Percentiles rank a stretch among this genome's conserved stretches.
Conservation (phyloP, 2,329 filamentous ascomycete genomes). For the Shiraia sp. region DNA sequence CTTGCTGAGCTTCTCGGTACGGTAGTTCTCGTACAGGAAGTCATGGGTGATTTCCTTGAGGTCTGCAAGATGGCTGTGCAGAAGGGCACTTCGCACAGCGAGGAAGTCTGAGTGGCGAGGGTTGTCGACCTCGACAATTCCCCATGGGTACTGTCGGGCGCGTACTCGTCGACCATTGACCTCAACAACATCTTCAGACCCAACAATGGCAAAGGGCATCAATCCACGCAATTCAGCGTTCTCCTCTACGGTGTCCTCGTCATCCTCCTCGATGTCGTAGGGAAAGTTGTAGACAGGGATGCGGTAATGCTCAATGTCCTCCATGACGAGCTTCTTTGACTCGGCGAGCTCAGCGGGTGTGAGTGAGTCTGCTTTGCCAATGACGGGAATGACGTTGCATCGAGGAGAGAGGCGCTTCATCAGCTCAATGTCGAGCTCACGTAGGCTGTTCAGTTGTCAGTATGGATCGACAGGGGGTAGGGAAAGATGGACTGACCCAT, state of each 20-base stretch:
- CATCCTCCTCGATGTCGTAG: constrained; percentile 99
- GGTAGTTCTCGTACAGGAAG: constrained; percentile 99
- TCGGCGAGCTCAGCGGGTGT: constrained; percentile 96
- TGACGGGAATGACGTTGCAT: constrained; percentile 98
- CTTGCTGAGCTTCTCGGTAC: constrained; percentile 99
- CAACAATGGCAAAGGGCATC: constrained; percentile 99
- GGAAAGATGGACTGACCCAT: constrained; percentile 68
- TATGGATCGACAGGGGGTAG: not conserved
- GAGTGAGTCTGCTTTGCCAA: constrained; percentile 96
- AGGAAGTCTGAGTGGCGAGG: constrained; percentile 98
- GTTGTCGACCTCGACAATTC: constrained; percentile 98
- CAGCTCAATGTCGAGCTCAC: constrained; percentile 97
- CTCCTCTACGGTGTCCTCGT: constrained; percentile 98
- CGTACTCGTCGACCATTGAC: constrained; percentile 90
- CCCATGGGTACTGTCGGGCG: constrained; percentile 98
- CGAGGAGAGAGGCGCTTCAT: constrained; percentile 99
- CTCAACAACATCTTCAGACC: constrained; percentile 93
- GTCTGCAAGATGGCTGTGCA: constrained; percentile 97
- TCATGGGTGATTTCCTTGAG: constrained; percentile 99
- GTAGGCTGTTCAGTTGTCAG: constrained; percentile 65
- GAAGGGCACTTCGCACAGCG: constrained; percentile 90
- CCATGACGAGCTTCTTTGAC: constrained; percentile 99
- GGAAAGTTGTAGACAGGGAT: constrained; percentile 99
- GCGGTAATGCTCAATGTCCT: constrained; percentile 99
- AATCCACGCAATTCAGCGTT: constrained; percentile 95